Conservation (phyloP, 2,329 filamentous ascomycete genomes). For the Blastomyces emzantsi region DNA sequence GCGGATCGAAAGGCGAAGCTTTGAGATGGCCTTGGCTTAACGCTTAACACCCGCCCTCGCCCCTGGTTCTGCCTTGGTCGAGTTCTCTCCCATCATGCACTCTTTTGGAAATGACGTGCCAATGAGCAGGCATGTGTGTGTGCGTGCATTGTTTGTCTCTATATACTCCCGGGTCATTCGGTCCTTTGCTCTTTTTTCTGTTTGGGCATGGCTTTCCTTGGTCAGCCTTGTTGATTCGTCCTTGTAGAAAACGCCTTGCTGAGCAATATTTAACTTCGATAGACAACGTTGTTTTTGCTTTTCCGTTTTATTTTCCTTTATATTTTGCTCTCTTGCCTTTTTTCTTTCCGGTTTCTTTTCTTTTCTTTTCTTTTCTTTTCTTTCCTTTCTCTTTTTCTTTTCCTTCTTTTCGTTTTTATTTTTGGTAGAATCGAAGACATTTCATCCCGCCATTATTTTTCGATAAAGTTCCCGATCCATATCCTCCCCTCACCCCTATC, state of each 20-base stretch:
- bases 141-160: background rate
- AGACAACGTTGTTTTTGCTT: background rate
- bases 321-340: no score
- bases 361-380: no score
- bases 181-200: background rate
- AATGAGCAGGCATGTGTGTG: background rate
- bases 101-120: background rate
- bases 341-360: no score
- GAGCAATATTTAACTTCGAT: background rate
- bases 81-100: background rate
- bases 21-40: slow-evolving; percentile 25
- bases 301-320: background rate
- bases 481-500: background rate
- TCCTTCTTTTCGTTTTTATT: no score
- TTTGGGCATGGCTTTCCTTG: background rate
- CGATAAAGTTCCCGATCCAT: no score
- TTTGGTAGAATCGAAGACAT: no score
- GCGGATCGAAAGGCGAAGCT: slow-evolving; percentile 35
- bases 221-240: background rate
- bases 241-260: background rate
- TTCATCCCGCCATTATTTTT: no score
- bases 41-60: no score
- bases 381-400: no score
- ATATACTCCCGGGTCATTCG: background rate
- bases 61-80: background rate